Evolutionary conservation across 2,329 filamentous ascomycete species (phyloP), one percentile per base, ranked within the genome.

Genomic region (Talaromyces marneffei): DNA sequence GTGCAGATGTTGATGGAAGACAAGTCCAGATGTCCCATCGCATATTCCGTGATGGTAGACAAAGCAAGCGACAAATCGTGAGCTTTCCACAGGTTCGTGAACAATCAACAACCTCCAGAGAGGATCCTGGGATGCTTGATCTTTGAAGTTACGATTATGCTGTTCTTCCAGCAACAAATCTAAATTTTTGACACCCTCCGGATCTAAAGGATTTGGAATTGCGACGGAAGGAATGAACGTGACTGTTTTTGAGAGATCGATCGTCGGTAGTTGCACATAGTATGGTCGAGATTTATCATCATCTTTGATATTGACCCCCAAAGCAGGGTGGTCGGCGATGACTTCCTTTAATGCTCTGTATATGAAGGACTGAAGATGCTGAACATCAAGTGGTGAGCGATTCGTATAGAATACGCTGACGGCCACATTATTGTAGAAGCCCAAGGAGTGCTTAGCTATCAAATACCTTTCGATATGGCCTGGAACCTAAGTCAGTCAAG

Each of bases 11-110:
- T 46, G 42, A n/a, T 59, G 57, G 6, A 59, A 35, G 16, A 27
- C 46, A 33, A 54, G 42, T 23, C 57, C 57, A 10, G 57, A 59
- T 50, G 40, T 54, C 1, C 57, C 57, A 54, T 59, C 57, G 20
- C n/a, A 44, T 31, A 59, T 35, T 10, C 5, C 31, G 40, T 59
- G 57, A 35, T 59, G 57, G 12, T 23, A 53, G 6, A 59, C 44
- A 29, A 59, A 59, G 10, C n/a, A 50, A 53, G 46, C 57, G 16
- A 54, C 33, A n/a, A 59, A 59, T 55, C 29, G 25, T 6, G 46
- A 18, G 27, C 46, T 50, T 31, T 50, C 7, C 8, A 8, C 16
- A 5, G 25, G 46, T 31, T 50, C 16, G 16, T 50, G 46, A 10
- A 50, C 46, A 31, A 50, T 50, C 16, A 29, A 16, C 12, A 50